Evolutionary conservation across 805 yeast genomes (phyloP).

Genomic region (Cyberlindnera mrakii): DNA sequence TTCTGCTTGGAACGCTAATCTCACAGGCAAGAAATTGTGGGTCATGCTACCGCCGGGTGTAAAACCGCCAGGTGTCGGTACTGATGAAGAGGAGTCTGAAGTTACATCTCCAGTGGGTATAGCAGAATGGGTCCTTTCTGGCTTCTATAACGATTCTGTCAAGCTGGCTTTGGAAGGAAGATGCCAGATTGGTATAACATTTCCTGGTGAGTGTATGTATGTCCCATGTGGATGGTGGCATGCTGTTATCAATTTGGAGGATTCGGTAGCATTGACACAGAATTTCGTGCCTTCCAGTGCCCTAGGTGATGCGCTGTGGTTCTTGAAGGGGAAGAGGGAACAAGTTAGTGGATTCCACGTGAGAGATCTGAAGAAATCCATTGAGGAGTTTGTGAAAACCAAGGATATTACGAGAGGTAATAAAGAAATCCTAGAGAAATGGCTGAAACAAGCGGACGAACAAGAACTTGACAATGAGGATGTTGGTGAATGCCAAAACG

Average conservation of each 20-base stretch:
- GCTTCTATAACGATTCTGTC: slow-evolving; percentile 68
- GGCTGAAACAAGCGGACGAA: slow-evolving; percentile 25
- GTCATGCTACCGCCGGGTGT: slow-evolving; percentile 76
- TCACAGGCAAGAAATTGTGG: slow-evolving; percentile 79
- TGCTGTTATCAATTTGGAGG: slow-evolving; percentile 77
- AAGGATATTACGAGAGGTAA: slow-evolving; percentile 10
- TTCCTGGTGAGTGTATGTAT: slow-evolving; percentile 77
- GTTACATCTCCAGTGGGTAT: slow-evolving; percentile 89
- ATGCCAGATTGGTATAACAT: slow-evolving; percentile 66
- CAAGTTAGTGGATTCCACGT: slow-evolving; percentile 81
- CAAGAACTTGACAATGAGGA: slow-evolving; percentile 43
- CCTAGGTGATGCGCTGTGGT: slow-evolving; percentile 55
- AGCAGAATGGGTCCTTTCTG: slow-evolving; percentile 86
- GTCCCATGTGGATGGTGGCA: slow-evolving; percentile 99
- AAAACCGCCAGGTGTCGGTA: slow-evolving; percentile 81
- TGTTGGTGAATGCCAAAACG: slow-evolving; percentile 46
- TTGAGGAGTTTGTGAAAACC: slow-evolving; percentile 27
- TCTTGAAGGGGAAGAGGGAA: slow-evolving; percentile 56
- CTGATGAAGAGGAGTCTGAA: slow-evolving; percentile 73
- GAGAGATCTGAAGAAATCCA: slow-evolving; percentile 37
- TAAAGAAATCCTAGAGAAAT: slow-evolving; percentile 21
- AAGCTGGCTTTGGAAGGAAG: slow-evolving; percentile 41
- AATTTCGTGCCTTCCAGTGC: slow-evolving; percentile 74
- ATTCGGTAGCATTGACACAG: slow-evolving; percentile 81
- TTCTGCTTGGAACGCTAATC: slow-evolving; percentile 82